Base-by-base conservation (phyloP, 225 moss, liverwort and hornwort species). In the Climacium dendroides region DNA sequence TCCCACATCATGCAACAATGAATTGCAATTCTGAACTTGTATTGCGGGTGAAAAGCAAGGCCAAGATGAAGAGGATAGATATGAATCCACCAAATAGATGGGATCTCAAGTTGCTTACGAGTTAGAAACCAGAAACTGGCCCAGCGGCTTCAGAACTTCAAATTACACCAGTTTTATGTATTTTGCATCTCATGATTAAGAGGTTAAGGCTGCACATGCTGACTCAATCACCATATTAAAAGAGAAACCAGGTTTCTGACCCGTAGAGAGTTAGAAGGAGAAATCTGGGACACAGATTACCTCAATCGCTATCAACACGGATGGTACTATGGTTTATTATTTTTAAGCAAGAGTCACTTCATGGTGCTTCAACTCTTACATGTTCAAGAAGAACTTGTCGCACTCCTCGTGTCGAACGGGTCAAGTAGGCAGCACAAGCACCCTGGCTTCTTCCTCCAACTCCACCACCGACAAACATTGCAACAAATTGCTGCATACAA, bases 381-480 rank as follows among this genome's bases (percentile, higher is more conserved):
- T 97, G 92, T 82, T 96, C 96, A 69, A 91, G 86, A 84, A 99
- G 96, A 79, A 93, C 91, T 88, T 94, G 95, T 81, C 99, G 93
- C 57, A 96, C 92, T 87, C 96, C 99, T 75, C 95, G 94, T 55
- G 99, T 97, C 59, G 99, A 99, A 73, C 96, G 94, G 83, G 94
- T 95, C 93, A 95, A 91, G 90, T 92, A 99, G 39, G 97, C 99
- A 90, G 94, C 90, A 83, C 90, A 96, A 81, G 94, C 89, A 87
- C 90, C 91, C 77, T 94, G 91, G 74, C 87, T 89, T 90, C 93
- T 95, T 60, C 93, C 93, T 83, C 89, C 91, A 87, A 94, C 92
- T 65, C 90, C 93, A 77, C 95, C 95, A 86, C 94, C 94, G n/a
- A 94, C 94, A 89, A 99, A 99, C 96, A 99, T 97, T 79, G 97